Base-by-base conservation (phyloP, 2,329 filamentous ascomycete genomes). In the Anthostomella pinea region DNA sequence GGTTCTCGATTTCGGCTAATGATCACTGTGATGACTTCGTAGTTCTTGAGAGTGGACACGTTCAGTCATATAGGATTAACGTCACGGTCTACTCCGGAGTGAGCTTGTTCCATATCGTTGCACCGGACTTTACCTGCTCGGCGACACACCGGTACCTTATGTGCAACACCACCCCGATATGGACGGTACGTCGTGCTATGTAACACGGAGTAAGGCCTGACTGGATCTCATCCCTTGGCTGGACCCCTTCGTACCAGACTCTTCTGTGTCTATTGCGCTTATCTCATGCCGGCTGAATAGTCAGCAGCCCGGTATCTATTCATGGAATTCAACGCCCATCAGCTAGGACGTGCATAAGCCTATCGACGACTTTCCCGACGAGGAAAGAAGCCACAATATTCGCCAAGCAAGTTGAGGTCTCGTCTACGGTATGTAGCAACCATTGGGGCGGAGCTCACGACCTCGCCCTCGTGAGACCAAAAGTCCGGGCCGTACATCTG, bases 121-220 rank as follows among this genome's bases (percentile, higher is more conserved):
- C 30, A 32, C 30, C 30, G 30, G 30, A 23, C 18, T 32, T 32
- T 31, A 13, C 6, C 20, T 13, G 13, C n/a, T 30, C 6, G 30
- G 30, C 19, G 20, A 22, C 19, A 32, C 23, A 16, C 30, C 30
- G 30, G 23, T 29, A 6, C 27, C 15, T 5, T 22, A n/a, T n/a
- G n/a, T n/a, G n/a, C n/a, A n/a, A n/a, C n/a, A n/a, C n/a, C n/a
- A n/a, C n/a, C n/a, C n/a, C n/a, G n/a, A n/a, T n/a, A n/a, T n/a
- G n/a, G n/a, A n/a, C n/a, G n/a, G n/a, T n/a, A n/a, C n/a, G n/a
- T n/a, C n/a, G n/a, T n/a, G n/a, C n/a, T n/a, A n/a, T n/a, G n/a
- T n/a, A n/a, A n/a, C n/a, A n/a, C n/a, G n/a, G n/a, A n/a, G n/a
- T n/a, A n/a, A n/a, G n/a, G n/a, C n/a, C n/a, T n/a, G n/a, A n/a